Evolutionary conservation across 2,329 filamentous ascomycete genomes (phyloP).

Genomic region (Alternaria panax): DNA sequence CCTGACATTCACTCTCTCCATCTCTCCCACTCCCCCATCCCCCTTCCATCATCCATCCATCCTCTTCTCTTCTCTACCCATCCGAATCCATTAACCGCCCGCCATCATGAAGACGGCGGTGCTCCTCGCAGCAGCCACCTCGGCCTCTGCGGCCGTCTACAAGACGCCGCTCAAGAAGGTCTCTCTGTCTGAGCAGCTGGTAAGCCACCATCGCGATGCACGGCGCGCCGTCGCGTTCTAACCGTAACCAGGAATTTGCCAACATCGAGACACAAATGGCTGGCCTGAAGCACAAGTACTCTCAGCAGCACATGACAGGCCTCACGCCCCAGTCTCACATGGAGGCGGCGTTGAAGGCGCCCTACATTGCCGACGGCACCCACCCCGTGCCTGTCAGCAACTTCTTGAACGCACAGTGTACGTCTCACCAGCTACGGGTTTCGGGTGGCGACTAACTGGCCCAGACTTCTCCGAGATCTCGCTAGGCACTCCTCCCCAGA

Average conservation of each 20-base stretch:
- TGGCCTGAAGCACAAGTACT: conserved; percentile 89
- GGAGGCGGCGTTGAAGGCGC: conserved; percentile 81
- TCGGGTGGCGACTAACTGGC: conserved; percentile 24
- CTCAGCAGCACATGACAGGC: conserved; percentile 71
- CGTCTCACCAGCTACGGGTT: conserved; percentile 47
- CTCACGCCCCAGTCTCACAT: conserved; percentile 71
- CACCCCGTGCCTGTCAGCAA: conserved; percentile 92
- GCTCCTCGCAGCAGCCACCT: conserved; percentile 79
- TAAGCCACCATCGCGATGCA: conserved; percentile 58
- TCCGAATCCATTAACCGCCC: conserved; percentile 4
- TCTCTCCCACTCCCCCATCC: conserved; percentile 11
- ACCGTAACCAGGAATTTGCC: conserved; percentile 67
- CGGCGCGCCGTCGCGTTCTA: conserved; percentile 8
- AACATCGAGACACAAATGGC: conserved; percentile 83
- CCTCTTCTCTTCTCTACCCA: conserved; percentile 10
- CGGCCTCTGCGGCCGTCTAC: conserved; percentile 85
- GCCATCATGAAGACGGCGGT: conserved; percentile 82
- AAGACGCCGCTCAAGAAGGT: conserved; percentile 99
- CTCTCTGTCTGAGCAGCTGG: conserved; percentile 88
- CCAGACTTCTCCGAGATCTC: conserved; percentile 95
- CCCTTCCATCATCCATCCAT: conserved; percentile 15
- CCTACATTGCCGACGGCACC: conserved; percentile 68
- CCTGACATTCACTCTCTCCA: conserved; percentile 8
- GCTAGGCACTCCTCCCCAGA: conserved; percentile 89
- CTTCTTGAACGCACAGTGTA: conserved; percentile 99